These are phyloP conservation scores for Micractinium sp. DNA, from an alignment of 139 green algal species.

Conservation along the genomic window DNA sequence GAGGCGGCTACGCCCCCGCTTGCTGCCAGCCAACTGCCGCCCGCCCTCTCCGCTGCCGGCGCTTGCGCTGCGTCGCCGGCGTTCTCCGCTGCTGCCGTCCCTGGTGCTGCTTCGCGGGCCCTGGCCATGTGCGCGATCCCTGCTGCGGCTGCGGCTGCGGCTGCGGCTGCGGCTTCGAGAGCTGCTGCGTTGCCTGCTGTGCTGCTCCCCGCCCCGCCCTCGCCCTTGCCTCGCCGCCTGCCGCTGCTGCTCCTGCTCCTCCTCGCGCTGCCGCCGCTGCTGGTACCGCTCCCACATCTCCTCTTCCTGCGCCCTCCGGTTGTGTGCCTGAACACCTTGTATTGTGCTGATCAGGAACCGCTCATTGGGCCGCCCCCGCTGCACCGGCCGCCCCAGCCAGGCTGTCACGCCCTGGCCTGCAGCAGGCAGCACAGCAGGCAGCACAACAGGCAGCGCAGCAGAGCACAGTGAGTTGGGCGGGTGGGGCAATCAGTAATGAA, in stretches of 20 bases:
- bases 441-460: too few relatives aligned
- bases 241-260: slow-evolving; percentile 8
- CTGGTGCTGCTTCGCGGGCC: background rate
- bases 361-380: slow-evolving; percentile 72
- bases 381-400: slow-evolving; percentile 48
- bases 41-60: background rate
- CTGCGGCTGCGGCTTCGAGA: background rate
- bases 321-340: slow-evolving; percentile 53
- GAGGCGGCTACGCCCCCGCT: too few relatives aligned
- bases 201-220: background rate
- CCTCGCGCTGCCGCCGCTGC: slow-evolving; percentile 45
- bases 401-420: slow-evolving; percentile 66
- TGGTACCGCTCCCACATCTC: slow-evolving; percentile 67
- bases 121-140: background rate
- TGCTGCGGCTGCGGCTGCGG: background rate
- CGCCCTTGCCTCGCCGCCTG: background rate
- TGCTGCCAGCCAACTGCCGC: background rate
- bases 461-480: background rate
- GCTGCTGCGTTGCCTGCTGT: background rate
- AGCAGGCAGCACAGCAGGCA: too few relatives aligned
- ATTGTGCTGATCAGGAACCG: slow-evolving; percentile 76
- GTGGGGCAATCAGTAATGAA: background rate
- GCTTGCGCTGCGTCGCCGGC: background rate
- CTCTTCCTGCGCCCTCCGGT: slow-evolving; percentile 61
- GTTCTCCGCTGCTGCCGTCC: background rate